Evolutionary conservation across 1,284 basidiomycete genomes (phyloP).

Genomic region (Pseudozyma pruni): DNA sequence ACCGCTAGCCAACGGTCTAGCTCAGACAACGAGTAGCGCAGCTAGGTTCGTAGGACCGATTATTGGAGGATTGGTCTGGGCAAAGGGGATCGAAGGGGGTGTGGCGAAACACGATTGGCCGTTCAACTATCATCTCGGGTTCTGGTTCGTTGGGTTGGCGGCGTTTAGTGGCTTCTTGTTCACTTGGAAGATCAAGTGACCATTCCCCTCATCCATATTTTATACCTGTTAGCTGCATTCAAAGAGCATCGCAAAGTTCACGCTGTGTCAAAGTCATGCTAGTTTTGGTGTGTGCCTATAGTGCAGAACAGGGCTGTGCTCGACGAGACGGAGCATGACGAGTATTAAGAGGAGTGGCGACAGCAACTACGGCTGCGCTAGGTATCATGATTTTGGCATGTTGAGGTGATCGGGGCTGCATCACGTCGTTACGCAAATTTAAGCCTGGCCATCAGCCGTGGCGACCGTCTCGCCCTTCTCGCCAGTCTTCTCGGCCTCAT

Average conservation of each 20-base stretch:
- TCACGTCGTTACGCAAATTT: too few species aligned
- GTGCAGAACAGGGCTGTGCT: too few species aligned
- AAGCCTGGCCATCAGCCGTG: conserved; percentile 11
- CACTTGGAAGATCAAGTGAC: conserved; percentile 44
- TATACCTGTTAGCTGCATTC: background rate
- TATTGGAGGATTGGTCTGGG: conserved; percentile 65
- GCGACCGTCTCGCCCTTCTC: conserved; percentile 12
- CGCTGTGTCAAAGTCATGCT: too few species aligned
- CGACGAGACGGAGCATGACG: background rate
- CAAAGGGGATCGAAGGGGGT: conserved; percentile 57
- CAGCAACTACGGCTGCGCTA: conserved; percentile 4
- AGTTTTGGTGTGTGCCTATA: too few species aligned
- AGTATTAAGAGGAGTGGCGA: background rate
- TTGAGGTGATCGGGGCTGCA: too few species aligned
- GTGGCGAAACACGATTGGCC: conserved; percentile 51
- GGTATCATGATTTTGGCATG: too few species aligned
- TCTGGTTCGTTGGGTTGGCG: conserved; percentile 60
- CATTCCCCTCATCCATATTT: background rate
- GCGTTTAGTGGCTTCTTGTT: conserved; percentile 57
- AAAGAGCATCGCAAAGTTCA: too few species aligned
- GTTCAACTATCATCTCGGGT: conserved; percentile 63
- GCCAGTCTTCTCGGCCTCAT: conserved; percentile 13
- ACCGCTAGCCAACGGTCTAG: conserved; percentile 69
- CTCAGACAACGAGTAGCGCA: conserved; percentile 68
- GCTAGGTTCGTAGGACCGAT: conserved; percentile 69